Percentiles rank a stretch among this genome's conserved stretches.
phyloP scores from a whole-genome alignment of 768 basidiomycete species.

The Lactifluus hygrophoroides region DNA sequence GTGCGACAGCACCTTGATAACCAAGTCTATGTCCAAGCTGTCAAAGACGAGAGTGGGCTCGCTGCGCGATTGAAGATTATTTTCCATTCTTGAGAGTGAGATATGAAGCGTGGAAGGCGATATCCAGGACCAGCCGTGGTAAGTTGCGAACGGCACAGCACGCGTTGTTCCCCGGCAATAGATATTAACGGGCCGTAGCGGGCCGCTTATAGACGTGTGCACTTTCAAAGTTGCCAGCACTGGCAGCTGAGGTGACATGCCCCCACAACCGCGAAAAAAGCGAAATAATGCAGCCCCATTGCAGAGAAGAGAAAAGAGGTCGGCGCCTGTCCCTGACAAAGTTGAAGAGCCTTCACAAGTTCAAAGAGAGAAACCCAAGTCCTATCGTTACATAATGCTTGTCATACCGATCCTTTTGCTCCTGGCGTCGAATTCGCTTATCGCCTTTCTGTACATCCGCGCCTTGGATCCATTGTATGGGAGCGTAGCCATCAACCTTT shows the following conservation, averaged over 20 bases:
- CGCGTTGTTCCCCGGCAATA: no score
- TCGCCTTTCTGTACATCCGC: slow-evolving; percentile 53
- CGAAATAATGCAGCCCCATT: background rate
- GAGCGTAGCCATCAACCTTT: slow-evolving; percentile 41
- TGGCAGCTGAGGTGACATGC: slow-evolving; percentile 15
- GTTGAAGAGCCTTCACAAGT: background rate
- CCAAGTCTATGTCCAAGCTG: slow-evolving; percentile 63
- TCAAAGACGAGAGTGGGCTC: slow-evolving; percentile 46
- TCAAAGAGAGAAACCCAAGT: background rate
- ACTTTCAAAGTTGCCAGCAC: background rate
- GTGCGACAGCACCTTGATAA: slow-evolving; percentile 69
- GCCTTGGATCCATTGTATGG: slow-evolving; percentile 66
- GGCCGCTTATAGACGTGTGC: background rate
- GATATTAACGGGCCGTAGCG: background rate
- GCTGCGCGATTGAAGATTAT: background rate
- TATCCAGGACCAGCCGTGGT: slow-evolving; percentile 1
- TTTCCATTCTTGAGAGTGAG: background rate
- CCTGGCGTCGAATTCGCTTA: slow-evolving; percentile 39
- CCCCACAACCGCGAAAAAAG: slow-evolving; percentile 13
- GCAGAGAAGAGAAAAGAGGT: background rate
- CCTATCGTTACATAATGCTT: slow-evolving; percentile 5
- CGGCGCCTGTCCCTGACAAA: background rate
- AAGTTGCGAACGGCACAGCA: background rate
- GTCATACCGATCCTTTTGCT: slow-evolving; percentile 26
- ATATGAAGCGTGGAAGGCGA: background rate